A percentile compares a stretch with the other conserved stretches of the same genome.
Conservation (phyloP, 2,329 filamentous ascomycete species). For the Calonectria multiphialidica region DNA sequence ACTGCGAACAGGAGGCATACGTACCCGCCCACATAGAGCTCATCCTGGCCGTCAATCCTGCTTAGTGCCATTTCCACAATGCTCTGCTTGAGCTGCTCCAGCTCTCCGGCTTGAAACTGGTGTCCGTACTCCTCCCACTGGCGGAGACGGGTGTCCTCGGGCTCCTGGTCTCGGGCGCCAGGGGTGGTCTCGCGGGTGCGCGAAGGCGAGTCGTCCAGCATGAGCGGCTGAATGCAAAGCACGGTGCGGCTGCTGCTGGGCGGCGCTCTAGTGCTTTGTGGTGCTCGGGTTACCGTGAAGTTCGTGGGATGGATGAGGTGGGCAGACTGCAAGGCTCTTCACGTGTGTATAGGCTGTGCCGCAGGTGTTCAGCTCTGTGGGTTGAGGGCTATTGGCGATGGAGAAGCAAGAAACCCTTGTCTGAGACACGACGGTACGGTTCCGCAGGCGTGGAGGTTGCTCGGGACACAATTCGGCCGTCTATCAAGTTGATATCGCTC, state of each 20-base stretch:
- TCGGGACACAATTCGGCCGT: neutral
- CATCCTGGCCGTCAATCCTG: conserved; percentile 55
- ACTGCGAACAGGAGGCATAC: conserved; percentile 31
- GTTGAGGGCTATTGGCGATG: neutral
- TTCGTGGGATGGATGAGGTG: neutral
- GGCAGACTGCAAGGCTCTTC: conserved; percentile 21
- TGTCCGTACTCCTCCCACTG: conserved; percentile 44
- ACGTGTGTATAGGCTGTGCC: neutral
- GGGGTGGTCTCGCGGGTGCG: neutral
- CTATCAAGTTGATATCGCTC: neutral
- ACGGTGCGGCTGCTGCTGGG: neutral
- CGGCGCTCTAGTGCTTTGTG: neutral
- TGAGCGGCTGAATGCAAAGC: conserved; percentile 5
- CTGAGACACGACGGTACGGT: neutral
- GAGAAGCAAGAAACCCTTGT: neutral
- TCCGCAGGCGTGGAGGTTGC: neutral
- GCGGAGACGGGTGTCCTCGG: conserved; percentile 26
- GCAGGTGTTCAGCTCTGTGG: neutral
- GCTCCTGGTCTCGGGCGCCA: conserved; percentile 1
- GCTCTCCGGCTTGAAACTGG: conserved; percentile 33
- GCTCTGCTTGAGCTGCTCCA: conserved; percentile 45
- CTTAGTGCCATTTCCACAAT: conserved; percentile 56
- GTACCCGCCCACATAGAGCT: conserved; percentile 56
- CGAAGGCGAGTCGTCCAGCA: neutral
- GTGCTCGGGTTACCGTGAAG: conserved; percentile 3